phyloP scores from a whole-genome alignment of 345 rosid genomes.

The Chamaenerion angustifolium region DNA sequence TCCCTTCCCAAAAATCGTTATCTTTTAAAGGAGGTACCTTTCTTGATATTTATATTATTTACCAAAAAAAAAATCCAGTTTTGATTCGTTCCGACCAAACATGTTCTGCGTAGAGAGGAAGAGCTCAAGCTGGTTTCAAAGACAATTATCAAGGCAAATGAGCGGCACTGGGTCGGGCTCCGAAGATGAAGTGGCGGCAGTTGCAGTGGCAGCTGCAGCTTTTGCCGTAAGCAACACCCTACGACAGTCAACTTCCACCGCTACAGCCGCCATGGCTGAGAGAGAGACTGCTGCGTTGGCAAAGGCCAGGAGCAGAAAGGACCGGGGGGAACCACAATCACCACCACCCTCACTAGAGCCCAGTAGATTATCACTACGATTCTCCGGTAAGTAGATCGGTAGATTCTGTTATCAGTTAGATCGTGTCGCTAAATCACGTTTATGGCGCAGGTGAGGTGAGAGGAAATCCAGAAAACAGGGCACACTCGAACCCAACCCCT shows the following conservation, averaged over 20 bases:
- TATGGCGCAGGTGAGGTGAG: no score
- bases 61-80: no score
- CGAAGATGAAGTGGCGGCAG: constrained; percentile 12
- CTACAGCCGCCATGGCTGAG: constrained; percentile 3
- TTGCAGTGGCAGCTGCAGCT: constrained; percentile 43
- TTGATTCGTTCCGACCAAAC: no score
- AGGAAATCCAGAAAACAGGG: constrained; percentile 6
- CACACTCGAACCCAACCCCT: not conserved
- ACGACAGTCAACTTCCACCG: constrained; percentile 4
- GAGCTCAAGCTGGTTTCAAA: constrained; percentile 26
- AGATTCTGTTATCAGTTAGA: no score
- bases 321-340: constrained; percentile 2
- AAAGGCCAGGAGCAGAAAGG: constrained; percentile 20
- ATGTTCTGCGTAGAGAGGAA: constrained; percentile 27
- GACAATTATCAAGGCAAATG: constrained; percentile 23
- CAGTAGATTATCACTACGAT: constrained; percentile 3
- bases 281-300: constrained; percentile 6
- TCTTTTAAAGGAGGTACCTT: constrained; percentile 29
- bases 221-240: constrained; percentile 14
- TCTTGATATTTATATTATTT: not conserved
- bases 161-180: constrained; percentile 7
- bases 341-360: constrained; percentile 5
- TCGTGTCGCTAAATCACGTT: not conserved
- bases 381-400: constrained; percentile 17
- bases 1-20: constrained; percentile 17